Percentiles rank a stretch among this genome's conserved stretches.
phyloP scores from a whole-genome alignment of 2,329 filamentous ascomycete species.

The Talaromyces sp. region DNA sequence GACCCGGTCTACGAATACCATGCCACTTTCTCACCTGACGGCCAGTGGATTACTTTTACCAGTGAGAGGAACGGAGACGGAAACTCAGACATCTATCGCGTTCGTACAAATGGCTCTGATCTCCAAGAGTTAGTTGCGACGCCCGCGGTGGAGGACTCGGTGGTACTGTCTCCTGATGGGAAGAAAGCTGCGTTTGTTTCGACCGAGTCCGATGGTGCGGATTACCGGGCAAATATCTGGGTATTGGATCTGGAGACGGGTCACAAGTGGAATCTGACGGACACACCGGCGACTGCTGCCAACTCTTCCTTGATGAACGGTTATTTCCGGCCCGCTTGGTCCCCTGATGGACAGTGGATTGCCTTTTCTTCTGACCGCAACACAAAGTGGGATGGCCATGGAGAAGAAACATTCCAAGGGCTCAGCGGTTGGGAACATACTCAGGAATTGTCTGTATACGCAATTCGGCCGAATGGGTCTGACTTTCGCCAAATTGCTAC shows the following conservation, averaged over 20 bases:
- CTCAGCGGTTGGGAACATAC: constrained; percentile 37
- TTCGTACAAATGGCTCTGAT: constrained; percentile 29
- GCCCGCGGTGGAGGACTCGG: constrained; percentile 33
- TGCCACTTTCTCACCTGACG: constrained; percentile 33
- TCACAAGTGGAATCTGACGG: constrained; percentile 29
- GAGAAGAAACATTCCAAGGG: constrained; percentile 22
- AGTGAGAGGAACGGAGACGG: constrained; percentile 37
- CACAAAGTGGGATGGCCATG: constrained; percentile 39
- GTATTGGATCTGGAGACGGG: constrained; percentile 34
- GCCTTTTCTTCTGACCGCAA: constrained; percentile 40
- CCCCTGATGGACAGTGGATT: constrained; percentile 38
- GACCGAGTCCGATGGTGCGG: constrained; percentile 21
- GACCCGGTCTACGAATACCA: constrained; percentile 36
- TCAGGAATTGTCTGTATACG: constrained; percentile 38
- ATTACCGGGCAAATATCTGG: constrained; percentile 37
- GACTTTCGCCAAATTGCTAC: constrained; percentile 31
- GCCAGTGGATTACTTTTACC: constrained; percentile 38
- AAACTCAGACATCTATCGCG: constrained; percentile 38
- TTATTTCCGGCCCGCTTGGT: constrained; percentile 38
- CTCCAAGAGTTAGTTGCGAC: constrained; percentile 30
- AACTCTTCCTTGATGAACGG: constrained; percentile 27
- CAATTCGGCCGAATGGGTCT: constrained; percentile 32
- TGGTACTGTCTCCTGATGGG: constrained; percentile 35
- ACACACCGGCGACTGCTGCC: constrained; percentile 18
- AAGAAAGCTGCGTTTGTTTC: constrained; percentile 37